Percentiles rank a stretch among this genome's conserved stretches.
Conservation (phyloP, 2,329 filamentous ascomycete genomes). For the Falciphora oryzae region DNA sequence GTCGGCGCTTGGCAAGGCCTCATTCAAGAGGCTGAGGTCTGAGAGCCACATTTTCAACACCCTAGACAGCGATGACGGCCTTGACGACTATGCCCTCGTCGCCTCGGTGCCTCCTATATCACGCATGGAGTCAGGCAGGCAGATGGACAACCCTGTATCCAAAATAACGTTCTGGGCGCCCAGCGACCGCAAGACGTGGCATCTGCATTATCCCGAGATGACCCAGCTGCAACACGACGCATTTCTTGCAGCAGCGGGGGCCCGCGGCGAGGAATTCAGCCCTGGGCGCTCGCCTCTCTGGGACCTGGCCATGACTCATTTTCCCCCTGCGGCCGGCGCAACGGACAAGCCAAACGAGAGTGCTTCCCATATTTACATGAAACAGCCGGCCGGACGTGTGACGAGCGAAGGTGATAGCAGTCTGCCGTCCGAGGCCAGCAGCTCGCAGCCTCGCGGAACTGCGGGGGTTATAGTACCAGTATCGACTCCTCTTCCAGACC, state of each 20-base stretch:
- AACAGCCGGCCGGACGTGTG: no score
- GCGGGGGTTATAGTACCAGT: conserved; percentile 7
- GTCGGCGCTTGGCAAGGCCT: conserved; percentile 33
- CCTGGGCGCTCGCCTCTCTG: conserved; percentile 43
- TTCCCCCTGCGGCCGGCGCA: conserved; percentile 35
- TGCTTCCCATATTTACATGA: background rate
- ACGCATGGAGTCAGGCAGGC: conserved; percentile 45
- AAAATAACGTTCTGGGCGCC: conserved; percentile 54
- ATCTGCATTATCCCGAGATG: conserved; percentile 59
- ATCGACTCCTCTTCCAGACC: background rate
- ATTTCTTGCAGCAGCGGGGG: conserved; percentile 46
- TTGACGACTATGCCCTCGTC: conserved; percentile 43
- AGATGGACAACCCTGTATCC: conserved; percentile 50
- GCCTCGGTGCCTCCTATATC: conserved; percentile 43
- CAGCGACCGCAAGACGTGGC: conserved; percentile 49
- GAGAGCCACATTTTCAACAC: conserved; percentile 27
- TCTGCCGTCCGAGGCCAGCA: background rate
- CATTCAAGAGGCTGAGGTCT: conserved; percentile 51
- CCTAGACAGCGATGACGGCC: conserved; percentile 26
- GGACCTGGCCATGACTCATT: conserved; percentile 53
- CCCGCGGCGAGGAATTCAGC: conserved; percentile 46
- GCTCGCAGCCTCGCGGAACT: background rate
- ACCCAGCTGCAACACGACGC: conserved; percentile 52
- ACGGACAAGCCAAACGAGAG: background rate
- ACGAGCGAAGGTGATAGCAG: background rate